These are phyloP conservation scores for Xerocomus spinulosus DNA, from an alignment of 768 basidiomycete genomes.

Conservation along the genomic window DNA sequence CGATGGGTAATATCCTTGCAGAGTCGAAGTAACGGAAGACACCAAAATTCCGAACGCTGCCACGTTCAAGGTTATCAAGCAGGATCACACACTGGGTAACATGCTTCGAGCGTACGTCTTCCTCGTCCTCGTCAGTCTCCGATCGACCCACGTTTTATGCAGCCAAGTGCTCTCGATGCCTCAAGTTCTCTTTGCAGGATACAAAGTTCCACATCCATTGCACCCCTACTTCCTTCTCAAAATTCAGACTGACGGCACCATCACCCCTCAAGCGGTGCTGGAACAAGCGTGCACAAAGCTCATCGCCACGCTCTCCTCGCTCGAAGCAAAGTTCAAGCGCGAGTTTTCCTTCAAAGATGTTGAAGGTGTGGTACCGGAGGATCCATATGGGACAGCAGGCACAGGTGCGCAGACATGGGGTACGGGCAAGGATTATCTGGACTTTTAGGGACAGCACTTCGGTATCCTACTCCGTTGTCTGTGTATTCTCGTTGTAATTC, in stretches of 20 bases:
- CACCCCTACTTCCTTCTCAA: constrained; percentile 94
- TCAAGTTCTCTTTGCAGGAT: constrained; percentile 90
- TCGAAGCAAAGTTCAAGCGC: constrained; percentile 75
- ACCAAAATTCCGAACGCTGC: constrained; percentile 98
- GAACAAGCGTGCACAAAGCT: constrained; percentile 81
- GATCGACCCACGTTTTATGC: constrained; percentile 10
- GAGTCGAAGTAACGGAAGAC: constrained; percentile 89
- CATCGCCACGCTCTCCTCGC: constrained; percentile 61
- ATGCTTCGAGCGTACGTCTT: constrained; percentile 86
- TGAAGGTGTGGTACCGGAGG: constrained; percentile 45
- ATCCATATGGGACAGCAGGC: constrained; percentile 47
- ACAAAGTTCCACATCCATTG: constrained; percentile 96
- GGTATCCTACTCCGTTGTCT: too few species aligned
- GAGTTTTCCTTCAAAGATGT: constrained; percentile 79
- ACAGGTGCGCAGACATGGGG: constrained; percentile 42
- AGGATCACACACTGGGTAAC: constrained; percentile 95
- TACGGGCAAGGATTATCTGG: constrained; percentile 49
- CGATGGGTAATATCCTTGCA: constrained; percentile 38
- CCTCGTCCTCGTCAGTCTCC: constrained; percentile 3
- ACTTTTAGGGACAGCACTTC: constrained; percentile 36
- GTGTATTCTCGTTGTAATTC: too few species aligned
- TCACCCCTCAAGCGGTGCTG: constrained; percentile 77
- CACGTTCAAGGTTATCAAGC: constrained; percentile 90
- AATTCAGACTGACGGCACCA: constrained; percentile 87
- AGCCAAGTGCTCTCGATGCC: constrained; percentile 91